phyloP scores from a whole-genome alignment of 148 eudicot genomes.

The Persicaria maculosa region DNA sequence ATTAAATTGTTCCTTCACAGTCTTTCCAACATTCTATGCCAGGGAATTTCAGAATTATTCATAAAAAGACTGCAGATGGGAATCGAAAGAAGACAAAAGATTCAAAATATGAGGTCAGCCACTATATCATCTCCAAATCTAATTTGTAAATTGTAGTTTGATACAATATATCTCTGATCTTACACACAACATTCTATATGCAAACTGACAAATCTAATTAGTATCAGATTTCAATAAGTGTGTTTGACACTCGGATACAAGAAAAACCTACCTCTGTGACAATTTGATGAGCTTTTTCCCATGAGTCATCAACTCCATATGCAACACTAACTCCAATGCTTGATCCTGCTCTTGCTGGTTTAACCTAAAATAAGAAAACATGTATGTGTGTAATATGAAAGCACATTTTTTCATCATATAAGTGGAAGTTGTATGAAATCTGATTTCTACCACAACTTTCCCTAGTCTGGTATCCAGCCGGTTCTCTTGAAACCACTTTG shows the following conservation, averaged over 20 bases:
- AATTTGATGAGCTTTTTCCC: slow-evolving; percentile 46
- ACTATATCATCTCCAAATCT: background rate
- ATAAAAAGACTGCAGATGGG: background rate
- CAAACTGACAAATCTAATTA: background rate
- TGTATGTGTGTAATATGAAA: background rate
- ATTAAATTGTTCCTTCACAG: background rate
- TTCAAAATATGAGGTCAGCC: background rate
- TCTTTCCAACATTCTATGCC: background rate
- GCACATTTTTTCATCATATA: background rate
- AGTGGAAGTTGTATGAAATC: background rate
- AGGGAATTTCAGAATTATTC: background rate
- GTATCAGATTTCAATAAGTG: background rate
- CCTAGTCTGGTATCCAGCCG: slow-evolving; percentile 52
- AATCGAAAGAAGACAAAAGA: background rate
- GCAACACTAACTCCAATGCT: slow-evolving; percentile 91
- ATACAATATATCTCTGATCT: background rate
- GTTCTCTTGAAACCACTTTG: slow-evolving; percentile 57
- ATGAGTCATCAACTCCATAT: slow-evolving; percentile 70
- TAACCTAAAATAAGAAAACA: slow-evolving; percentile 47
- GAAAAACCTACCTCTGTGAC: slow-evolving; percentile 48
- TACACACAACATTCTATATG: background rate
- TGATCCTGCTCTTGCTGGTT: slow-evolving; percentile 95
- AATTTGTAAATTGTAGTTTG: background rate
- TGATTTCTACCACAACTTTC: slow-evolving; percentile 70
- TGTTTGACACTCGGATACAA: background rate